Evolutionary conservation across 1,284 basidiomycete genomes (phyloP).

Genomic region (Porodaedalea pini): DNA sequence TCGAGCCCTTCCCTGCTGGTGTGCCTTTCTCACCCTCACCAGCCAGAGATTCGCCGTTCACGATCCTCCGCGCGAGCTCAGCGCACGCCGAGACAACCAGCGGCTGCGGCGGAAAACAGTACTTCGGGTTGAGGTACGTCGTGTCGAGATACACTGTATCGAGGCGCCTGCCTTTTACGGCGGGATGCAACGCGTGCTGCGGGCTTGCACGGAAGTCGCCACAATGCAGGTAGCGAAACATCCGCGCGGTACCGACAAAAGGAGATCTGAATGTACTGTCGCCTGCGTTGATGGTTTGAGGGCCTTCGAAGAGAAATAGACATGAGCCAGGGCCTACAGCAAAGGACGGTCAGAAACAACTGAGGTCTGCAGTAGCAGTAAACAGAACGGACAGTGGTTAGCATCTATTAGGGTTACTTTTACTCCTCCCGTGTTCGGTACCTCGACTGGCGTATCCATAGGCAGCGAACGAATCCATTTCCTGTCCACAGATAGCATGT

Average conservation of each 20-base stretch:
- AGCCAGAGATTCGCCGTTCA: constrained; percentile 38
- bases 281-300: constrained; percentile 83
- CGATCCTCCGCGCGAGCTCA: constrained; percentile 66
- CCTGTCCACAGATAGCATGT: constrained; percentile 84
- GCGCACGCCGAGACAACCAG: constrained; percentile 91
- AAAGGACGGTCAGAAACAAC: not conserved
- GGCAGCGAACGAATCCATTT: constrained; percentile 87
- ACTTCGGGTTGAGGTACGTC: constrained; percentile 93
- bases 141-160: constrained; percentile 95
- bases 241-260: constrained; percentile 62
- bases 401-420: constrained; percentile 93
- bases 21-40: constrained; percentile 21
- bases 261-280: constrained; percentile 72
- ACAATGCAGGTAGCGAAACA: constrained; percentile 92
- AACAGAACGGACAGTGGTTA: constrained; percentile 77
- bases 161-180: constrained; percentile 72
- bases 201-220: constrained; percentile 93
- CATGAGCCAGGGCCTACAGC: constrained; percentile 80
- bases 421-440: constrained; percentile 86
- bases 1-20: constrained; percentile 36
- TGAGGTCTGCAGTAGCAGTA: not conserved
- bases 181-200: constrained; percentile 77
- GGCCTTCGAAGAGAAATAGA: constrained; percentile 91
- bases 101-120: constrained; percentile 93
- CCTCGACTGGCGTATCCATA: constrained; percentile 67